Evolutionary conservation across 306 rosid species (phyloP).

Genomic region (Castanea crenata): DNA sequence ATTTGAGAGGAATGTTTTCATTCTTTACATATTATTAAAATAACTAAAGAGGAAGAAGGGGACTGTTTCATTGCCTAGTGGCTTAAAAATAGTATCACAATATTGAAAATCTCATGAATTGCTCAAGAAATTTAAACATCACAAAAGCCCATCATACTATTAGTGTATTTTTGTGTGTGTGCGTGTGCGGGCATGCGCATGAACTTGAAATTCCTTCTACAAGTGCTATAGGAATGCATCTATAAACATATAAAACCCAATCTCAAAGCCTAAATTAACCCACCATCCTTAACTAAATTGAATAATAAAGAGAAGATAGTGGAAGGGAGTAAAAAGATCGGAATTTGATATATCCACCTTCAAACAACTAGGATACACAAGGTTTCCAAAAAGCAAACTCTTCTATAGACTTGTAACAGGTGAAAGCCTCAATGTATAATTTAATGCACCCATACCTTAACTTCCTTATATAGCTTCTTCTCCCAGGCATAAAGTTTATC

Average conservation of each 20-base stretch:
- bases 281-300: neutral
- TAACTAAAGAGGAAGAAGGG: no score
- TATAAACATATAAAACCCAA: neutral
- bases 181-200: fast-evolving
- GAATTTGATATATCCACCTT: neutral
- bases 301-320: neutral
- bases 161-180: neutral
- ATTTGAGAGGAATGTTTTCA: neutral
- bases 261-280: neutral
- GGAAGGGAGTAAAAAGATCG: neutral
- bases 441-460: constrained; percentile 57
- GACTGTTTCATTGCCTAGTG: neutral
- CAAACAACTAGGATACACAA: neutral
- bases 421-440: neutral
- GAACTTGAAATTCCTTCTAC: neutral
- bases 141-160: neutral
- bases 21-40: no score
- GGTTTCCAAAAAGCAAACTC: neutral
- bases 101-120: neutral
- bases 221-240: neutral
- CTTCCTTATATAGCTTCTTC: constrained; percentile 88
- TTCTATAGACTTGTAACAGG: neutral
- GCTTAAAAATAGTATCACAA: neutral
- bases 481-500: constrained; percentile 95
- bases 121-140: neutral